Evolutionary conservation across 2,329 filamentous ascomycete species (phyloP), one percentile per base, ranked within the genome.

Genomic region (Zymoseptoria passerinii): DNA sequence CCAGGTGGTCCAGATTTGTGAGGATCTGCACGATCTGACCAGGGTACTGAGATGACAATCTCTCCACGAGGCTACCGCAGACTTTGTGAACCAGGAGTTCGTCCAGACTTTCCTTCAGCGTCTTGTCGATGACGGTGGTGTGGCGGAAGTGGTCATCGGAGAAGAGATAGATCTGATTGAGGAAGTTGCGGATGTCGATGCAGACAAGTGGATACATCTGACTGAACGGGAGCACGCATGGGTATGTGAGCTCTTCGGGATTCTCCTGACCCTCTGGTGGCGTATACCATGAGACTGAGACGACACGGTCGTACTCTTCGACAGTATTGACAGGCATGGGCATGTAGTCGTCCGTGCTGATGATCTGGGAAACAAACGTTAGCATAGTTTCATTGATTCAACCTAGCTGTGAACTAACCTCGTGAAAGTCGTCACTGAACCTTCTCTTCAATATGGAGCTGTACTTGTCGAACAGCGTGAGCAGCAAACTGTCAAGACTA

Each of bases 191-290:
- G 67, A 99, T 96, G 70, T 97, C 91, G 71, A 97, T 97, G 77
- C 94, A 99, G 75, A 94, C 96, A 29, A 97, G 81, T 1, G 94
- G 92, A 71, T 99, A 99, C 94, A 99, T 99, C 68, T 97, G 92
- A 10, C 92, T 96, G 73, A 99, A 99, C 0, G 94, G 95, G 1
- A 99, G 79, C n/a, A 96, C 90, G 66, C 88, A 95, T 4, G 94
- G 95, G 71, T 80, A 92, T 82, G 81, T 85, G 67, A 96, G 81
- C 65, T 94, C 84, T 60, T 92, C 85, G 28, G 82, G 76, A 18
- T 85, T 77, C 66, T 89, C 90, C 29, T 95, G 90, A 16, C 64
- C 68, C n/a, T 57, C 56, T 8, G 70, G 69, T 50, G 92, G 92
- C 0, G 83, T 87, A 72, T 96, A 97, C 92, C 92, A 99, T 75